These are phyloP conservation scores for Saturnispora saitoi DNA, from an alignment of 805 yeast species.

Conservation along the genomic window DNA sequence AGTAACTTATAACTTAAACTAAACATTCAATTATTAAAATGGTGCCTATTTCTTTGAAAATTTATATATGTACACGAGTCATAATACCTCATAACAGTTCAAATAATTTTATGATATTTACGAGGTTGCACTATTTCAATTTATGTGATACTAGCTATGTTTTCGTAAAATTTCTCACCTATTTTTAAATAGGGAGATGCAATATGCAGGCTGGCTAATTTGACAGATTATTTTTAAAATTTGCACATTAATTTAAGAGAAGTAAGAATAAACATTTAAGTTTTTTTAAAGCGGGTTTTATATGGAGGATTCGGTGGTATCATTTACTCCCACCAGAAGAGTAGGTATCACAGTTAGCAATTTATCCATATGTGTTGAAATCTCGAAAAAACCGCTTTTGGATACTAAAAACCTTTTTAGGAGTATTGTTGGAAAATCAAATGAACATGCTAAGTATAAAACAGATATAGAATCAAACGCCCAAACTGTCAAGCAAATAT, in stretches of 20 bases:
- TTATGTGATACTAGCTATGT: background rate
- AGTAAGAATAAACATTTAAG: too few relatives aligned
- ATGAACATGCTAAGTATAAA: background rate
- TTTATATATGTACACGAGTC: too few relatives aligned
- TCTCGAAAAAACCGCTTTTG: background rate
- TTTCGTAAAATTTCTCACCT: background rate
- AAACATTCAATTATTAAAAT: too few relatives aligned
- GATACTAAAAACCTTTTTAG: background rate
- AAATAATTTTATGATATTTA: background rate
- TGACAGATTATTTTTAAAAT: background rate
- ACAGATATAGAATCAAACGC: slow-evolving; percentile 18
- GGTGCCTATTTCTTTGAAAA: too few relatives aligned
- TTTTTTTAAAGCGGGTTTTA: background rate
- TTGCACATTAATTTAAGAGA: background rate
- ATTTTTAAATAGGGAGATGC: background rate
- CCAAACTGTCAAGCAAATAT: slow-evolving; percentile 28
- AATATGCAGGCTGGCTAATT: background rate
- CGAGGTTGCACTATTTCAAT: background rate
- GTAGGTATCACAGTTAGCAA: slow-evolving; percentile 22
- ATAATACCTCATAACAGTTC: too few relatives aligned
- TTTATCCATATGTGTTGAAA: slow-evolving; percentile 18
- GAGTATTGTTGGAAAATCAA: background rate
- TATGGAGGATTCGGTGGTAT: slow-evolving; percentile 6
- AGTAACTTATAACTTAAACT: too few relatives aligned
- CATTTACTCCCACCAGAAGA: slow-evolving; percentile 22